Evolutionary conservation across 345 rosid genomes (phyloP).

Genomic region (Pseudoturritis turrita): DNA sequence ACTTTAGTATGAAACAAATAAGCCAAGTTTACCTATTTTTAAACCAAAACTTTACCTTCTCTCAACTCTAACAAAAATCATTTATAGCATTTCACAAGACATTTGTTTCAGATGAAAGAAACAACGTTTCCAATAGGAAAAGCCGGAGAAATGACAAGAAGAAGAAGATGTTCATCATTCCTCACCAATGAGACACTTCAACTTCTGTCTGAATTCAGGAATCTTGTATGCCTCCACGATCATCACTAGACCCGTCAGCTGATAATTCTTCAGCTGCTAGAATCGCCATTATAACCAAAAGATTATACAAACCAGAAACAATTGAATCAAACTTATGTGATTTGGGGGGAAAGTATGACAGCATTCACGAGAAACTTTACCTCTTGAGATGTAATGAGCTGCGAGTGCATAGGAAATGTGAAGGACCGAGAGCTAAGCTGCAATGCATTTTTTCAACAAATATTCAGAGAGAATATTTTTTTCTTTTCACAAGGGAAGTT

Average conservation of each 20-base stretch:
- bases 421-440: constrained; percentile 91
- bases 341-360: no score
- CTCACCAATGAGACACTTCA: constrained; percentile 52
- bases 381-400: constrained; percentile 58
- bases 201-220: constrained; percentile 46
- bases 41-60: background rate
- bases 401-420: constrained; percentile 49
- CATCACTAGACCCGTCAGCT: constrained; percentile 69
- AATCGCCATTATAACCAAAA: constrained; percentile 4
- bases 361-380: no score
- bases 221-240: constrained; percentile 53
- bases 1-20: no score
- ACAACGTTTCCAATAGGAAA: no score
- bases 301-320: background rate
- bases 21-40: background rate
- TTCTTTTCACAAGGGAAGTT: background rate
- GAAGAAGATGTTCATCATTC: constrained; percentile 8
- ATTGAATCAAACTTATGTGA: background rate
- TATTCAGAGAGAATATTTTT: background rate
- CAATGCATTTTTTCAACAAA: constrained; percentile 15
- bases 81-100: no score
- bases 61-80: background rate
- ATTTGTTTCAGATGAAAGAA: no score
- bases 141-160: no score
- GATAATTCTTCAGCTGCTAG: constrained; percentile 65